Percentiles rank a stretch among this genome's conserved stretches.
Evolutionary conservation across 345 rosid species (phyloP).

Genomic region (Acer saccharum): DNA sequence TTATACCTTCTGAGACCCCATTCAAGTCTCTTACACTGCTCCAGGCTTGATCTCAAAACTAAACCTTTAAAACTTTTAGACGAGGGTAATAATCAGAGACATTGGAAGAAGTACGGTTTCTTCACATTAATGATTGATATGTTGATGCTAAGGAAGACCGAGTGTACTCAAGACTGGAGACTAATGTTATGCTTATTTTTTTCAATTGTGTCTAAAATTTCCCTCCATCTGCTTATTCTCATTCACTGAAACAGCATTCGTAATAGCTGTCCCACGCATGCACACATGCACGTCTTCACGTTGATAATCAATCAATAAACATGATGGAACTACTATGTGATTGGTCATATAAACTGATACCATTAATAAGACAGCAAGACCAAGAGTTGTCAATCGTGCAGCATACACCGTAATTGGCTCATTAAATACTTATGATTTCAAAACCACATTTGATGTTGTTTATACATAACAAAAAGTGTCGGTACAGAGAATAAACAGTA

Average conservation of each 20-base stretch:
- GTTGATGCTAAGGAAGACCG: conserved; percentile 2
- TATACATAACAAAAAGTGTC: conserved; percentile 51
- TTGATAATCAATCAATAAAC: neutral
- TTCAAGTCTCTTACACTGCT: conserved; percentile 49
- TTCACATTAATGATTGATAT: neutral
- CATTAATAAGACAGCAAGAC: conserved; percentile 60
- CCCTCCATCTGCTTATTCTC: conserved; percentile 65
- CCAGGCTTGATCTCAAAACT: conserved; percentile 57
- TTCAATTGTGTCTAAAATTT: conserved; percentile 58
- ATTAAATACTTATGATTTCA: conserved; percentile 60
- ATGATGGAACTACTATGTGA: neutral
- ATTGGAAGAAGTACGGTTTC: neutral
- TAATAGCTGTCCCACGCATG: conserved; percentile 65
- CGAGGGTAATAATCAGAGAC: neutral
- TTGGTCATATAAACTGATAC: conserved; percentile 25
- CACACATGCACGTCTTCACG: conserved; percentile 14
- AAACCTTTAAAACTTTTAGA: conserved; percentile 29
- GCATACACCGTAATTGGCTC: conserved; percentile 58
- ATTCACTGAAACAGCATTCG: conserved; percentile 58
- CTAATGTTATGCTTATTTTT: conserved; percentile 61
- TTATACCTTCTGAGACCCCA: conserved; percentile 26
- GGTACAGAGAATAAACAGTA: no score
- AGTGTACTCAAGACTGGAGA: neutral
- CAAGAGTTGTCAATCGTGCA: conserved; percentile 47
- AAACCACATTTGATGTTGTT: conserved; percentile 54